Percentiles rank a stretch among this genome's conserved stretches.
Evolutionary conservation across 192 early-diverging fungal species (phyloP).

Genomic region (Backusella australiensis): DNA sequence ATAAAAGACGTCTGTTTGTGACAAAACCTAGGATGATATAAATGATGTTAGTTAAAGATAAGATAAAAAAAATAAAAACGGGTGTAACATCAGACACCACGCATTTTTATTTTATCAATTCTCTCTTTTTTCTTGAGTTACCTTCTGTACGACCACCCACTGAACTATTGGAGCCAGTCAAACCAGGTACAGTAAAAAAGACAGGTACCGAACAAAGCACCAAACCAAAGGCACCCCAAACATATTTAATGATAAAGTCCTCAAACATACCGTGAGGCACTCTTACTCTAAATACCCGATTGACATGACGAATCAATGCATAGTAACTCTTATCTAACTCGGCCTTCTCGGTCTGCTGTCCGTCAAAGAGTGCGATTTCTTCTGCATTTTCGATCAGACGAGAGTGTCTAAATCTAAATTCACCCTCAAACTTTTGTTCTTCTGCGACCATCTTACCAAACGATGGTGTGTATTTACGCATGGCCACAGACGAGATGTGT

Average conservation of each 20-base stretch:
- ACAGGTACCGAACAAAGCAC: slow-evolving; percentile 86
- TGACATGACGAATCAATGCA: slow-evolving; percentile 83
- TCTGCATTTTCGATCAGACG: slow-evolving; percentile 95
- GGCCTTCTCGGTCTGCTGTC: slow-evolving; percentile 80
- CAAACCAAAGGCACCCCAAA: slow-evolving; percentile 92
- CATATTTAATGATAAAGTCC: slow-evolving; percentile 98
- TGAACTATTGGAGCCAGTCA: slow-evolving; percentile 30
- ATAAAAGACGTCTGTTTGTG: slow-evolving; percentile 72
- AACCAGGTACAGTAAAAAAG: slow-evolving; percentile 57
- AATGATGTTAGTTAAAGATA: not conserved
- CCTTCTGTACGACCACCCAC: slow-evolving; percentile 55
- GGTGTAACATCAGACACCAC: not conserved
- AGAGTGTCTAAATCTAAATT: slow-evolving; percentile 93
- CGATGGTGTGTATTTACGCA: slow-evolving; percentile 87
- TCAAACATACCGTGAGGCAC: slow-evolving; percentile 95
- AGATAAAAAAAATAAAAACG: not conserved
- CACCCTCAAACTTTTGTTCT: slow-evolving; percentile 90
- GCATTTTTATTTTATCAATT: no score
- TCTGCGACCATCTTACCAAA: slow-evolving; percentile 95
- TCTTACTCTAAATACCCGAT: slow-evolving; percentile 78
- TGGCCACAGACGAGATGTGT: slow-evolving; percentile 70
- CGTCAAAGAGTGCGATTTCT: slow-evolving; percentile 91
- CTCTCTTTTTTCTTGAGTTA: slow-evolving; percentile 4
- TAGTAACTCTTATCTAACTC: slow-evolving; percentile 77
- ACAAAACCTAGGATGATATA: slow-evolving; percentile 55